Evolutionary conservation across 257 asterid species (phyloP), one percentile per base, ranked within the genome.

Genomic region (Pogostemon cablin): DNA sequence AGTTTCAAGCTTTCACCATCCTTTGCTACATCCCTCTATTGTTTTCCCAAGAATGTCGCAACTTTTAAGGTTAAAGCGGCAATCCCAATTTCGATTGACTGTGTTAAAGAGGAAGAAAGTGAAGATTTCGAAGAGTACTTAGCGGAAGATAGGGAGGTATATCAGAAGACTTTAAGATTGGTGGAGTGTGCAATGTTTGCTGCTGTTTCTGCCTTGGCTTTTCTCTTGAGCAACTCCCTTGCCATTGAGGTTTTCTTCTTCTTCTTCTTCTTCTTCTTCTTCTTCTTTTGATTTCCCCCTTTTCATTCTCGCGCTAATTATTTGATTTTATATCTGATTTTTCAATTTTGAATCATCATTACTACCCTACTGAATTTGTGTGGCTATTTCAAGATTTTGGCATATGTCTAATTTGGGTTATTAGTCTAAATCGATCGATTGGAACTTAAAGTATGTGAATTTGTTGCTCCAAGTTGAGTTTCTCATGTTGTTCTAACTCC

Each of bases 141-240:
- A 55, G 93, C 96, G 6, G 84, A 83, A 65, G 99, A 89, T 71
- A 97, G 99, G 6, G 85, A 84, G 78, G 95, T 95, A 77, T 89
- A 87, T 79, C 91, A 84, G 84, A 91, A 83, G 77, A 95, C 98
- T 10, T 71, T 95, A 20, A 72, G 98, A 78, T 78, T 91, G 73
- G 98, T 95, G 73, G 98, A 95, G 74, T 85, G 97, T 78, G 91
- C 99, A n/a, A 91, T 95, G 98, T 89, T 95, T 68, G 93, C 98
- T 70, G 98, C 97, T 70, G 90, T 91, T 73, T 89, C 98, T 52
- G 99, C 95, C 3, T 68, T 95, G 74, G 89, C 97, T 60, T 91
- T 89, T 89, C 87, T 91, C 3, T 86, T 95, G 87, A 91, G 98
- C 67, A 95, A 83, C 73, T 95, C 99, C 67, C 95, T 95, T 39